Percentiles rank a stretch among this genome's conserved stretches.
phyloP scores from a whole-genome alignment of 1,284 basidiomycete genomes.

The Ceratobasidium sp. region DNA sequence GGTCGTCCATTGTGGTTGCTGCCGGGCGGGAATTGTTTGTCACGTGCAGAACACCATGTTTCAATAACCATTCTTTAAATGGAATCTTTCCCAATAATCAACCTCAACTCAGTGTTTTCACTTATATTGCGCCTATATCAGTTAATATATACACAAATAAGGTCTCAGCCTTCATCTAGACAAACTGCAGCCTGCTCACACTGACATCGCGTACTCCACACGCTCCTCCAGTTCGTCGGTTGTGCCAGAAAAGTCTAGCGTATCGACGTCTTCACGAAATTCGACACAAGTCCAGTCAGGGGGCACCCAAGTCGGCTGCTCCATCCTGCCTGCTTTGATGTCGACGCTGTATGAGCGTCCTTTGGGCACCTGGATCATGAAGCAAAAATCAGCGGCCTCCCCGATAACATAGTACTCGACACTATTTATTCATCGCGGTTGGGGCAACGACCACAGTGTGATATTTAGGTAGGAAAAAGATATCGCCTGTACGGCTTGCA shows the following conservation, averaged over 20 bases:
- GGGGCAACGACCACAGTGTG: background rate
- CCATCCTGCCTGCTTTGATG: background rate
- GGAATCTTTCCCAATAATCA: too few relatives aligned
- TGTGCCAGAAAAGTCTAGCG: constrained; percentile 1
- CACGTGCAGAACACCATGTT: too few relatives aligned
- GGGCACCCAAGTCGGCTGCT: background rate
- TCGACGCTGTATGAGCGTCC: background rate
- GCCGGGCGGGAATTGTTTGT: constrained; percentile 20
- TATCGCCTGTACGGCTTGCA: background rate
- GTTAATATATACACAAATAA: too few relatives aligned
- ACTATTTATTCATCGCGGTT: constrained; percentile 10
- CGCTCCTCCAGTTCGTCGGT: background rate
- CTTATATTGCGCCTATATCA: too few relatives aligned
- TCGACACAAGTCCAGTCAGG: constrained; percentile 4
- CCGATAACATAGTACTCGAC: constrained; percentile 25
- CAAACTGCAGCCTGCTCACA: too few relatives aligned
- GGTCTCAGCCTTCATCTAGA: too few relatives aligned
- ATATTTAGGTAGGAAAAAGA: background rate
- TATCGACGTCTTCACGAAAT: background rate
- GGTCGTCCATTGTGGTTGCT: constrained; percentile 62
- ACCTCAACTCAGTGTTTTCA: too few relatives aligned
- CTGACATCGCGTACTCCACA: background rate
- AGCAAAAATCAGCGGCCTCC: background rate
- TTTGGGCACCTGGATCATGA: background rate
- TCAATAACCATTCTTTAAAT: too few relatives aligned